Evolutionary conservation across 2,329 filamentous ascomycete species (phyloP).

Genomic region (Orbilia quercus): DNA sequence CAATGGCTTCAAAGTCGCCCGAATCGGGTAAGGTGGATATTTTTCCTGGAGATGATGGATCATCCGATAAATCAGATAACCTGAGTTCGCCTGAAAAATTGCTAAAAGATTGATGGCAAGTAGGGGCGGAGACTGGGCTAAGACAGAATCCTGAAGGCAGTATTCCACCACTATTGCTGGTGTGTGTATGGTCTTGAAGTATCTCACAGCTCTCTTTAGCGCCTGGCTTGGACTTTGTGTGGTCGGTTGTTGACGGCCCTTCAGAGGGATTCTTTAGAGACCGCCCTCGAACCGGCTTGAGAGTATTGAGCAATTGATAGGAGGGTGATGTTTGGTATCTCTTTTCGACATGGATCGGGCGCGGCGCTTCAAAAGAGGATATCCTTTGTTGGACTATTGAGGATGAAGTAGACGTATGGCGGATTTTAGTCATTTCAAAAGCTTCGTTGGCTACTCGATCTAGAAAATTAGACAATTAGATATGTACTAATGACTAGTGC

Average conservation of each 20-base stretch:
- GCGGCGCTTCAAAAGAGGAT: conserved; percentile 44
- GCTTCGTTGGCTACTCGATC: background rate
- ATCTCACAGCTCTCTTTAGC: background rate
- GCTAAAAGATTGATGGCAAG: background rate
- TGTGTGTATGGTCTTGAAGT: background rate
- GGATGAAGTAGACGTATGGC: conserved; percentile 30
- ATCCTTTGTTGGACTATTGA: conserved; percentile 47
- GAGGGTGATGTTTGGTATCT: conserved; percentile 48
- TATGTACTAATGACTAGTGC: too few relatives aligned
- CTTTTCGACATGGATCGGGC: conserved; percentile 27
- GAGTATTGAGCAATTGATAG: conserved; percentile 34
- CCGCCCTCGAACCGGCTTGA: conserved; percentile 41
- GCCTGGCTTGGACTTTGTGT: background rate
- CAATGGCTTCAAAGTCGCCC: background rate
- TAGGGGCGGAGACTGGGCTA: background rate
- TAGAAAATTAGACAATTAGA: background rate
- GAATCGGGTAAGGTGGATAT: background rate
- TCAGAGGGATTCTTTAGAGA: conserved; percentile 31
- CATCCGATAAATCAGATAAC: background rate
- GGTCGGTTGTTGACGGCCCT: background rate
- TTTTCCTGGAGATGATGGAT: background rate
- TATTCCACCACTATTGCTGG: background rate
- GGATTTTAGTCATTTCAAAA: conserved; percentile 2
- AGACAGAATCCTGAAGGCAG: background rate
- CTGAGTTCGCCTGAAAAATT: background rate